Percentiles rank a stretch among this genome's conserved stretches.
phyloP scores from a whole-genome alignment of 768 basidiomycete genomes.

The Lactifluus volemus region DNA sequence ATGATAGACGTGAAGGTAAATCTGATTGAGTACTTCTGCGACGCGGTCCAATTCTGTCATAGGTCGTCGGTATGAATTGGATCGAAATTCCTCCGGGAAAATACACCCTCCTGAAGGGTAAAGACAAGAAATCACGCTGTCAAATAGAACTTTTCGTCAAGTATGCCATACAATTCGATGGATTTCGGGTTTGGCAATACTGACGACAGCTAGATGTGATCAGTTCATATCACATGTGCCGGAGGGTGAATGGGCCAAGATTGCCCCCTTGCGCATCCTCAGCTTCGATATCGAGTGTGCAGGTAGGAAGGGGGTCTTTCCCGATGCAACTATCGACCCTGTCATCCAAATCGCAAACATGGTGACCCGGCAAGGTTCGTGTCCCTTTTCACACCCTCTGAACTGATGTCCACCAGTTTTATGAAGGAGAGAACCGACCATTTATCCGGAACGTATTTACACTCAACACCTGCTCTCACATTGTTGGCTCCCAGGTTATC shows the following conservation, averaged over 20 bases:
- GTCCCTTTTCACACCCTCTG: not conserved
- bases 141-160: conserved; percentile 80
- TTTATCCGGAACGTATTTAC: conserved; percentile 97
- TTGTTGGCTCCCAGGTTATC: conserved; percentile 95
- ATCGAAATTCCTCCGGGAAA: conserved; percentile 83
- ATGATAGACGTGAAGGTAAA: conserved; percentile 94
- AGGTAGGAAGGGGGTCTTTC: conserved; percentile 94
- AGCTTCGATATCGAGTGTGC: conserved; percentile 99
- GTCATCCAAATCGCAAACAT: conserved; percentile 99
- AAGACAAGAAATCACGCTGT: conserved; percentile 65
- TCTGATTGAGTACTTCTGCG: not conserved
- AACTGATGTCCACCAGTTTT: not conserved
- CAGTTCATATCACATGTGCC: conserved; percentile 84
- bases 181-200: not conserved
- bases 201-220: conserved; percentile 49
- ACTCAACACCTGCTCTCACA: conserved; percentile 87
- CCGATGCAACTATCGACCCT: conserved; percentile 82
- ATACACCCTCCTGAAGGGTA: conserved; percentile 54
- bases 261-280: conserved; percentile 88
- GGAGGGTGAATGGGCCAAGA: conserved; percentile 85
- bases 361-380: conserved; percentile 89
- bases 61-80: conserved; percentile 99
- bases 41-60: not conserved
- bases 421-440: conserved; percentile 76
- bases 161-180: conserved; percentile 32